Base-by-base conservation (phyloP, 768 basidiomycete genomes). In the Brasilioporus rufonigricans region DNA sequence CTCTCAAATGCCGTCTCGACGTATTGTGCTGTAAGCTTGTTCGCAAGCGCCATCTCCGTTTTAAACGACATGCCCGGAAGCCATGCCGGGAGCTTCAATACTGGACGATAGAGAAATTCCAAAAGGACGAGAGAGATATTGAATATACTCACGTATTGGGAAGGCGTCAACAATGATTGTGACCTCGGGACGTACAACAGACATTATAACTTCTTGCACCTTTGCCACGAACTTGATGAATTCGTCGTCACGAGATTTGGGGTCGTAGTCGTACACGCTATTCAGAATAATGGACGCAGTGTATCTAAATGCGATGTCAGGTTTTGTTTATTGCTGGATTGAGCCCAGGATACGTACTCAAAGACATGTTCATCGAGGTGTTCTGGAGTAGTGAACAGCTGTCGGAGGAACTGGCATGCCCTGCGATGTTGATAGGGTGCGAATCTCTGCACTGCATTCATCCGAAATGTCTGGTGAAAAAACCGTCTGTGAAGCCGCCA, bases 351-450 rank as follows among this genome's bases (percentile, higher is more conserved):
- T 10, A 74, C 50, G 36, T 73, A 70, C 21, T 39, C 35, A 23
- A 46, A 46, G 4, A 39, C 1, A 13, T 39, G 35, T 21, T 35
- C 13, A 5, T 26, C 19, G 5, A 52, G 54, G 21, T 67, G 57
- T 8, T 72, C 69, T 27, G 74, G 72, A 7, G 60, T 55, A 4
- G 63, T 63, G 5, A 74, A 27, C 12, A 76, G 58, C 6, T 61
- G 63, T 11, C 57, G 61, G 27, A 77, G 67, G 19, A 73, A 50
- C 2, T 51, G 55, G 47, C 71, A 68, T 5, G 64, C 59, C 10
- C 63, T 66, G 38, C 60, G 64, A 10, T 68, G 46, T 33, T 67
- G 62, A 40, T 65, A 62, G 0, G 69, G 68, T 5, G 61, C 50
- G 47, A 69, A 72, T 29, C 62, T 59, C 6, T 40, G 31, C 2